A percentile compares a stretch with the other conserved stretches of the same genome.
These are phyloP conservation scores for Pichia manshurica DNA, from an alignment of 805 yeast genomes.

Conservation along the genomic window DNA sequence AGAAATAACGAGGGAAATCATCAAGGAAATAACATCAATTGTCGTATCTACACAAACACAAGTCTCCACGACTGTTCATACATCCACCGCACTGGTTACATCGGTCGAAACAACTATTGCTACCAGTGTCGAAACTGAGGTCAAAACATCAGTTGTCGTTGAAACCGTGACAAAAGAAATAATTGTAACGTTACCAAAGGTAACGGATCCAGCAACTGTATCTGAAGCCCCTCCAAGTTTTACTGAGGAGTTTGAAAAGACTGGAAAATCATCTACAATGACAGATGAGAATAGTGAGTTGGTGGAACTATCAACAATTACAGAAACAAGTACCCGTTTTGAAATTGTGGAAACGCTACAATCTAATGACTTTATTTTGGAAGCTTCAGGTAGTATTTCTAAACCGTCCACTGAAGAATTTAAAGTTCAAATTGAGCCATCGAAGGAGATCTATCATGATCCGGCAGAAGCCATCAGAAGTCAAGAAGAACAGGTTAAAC, in stretches of 20 bases:
- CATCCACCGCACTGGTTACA: constrained; percentile 1
- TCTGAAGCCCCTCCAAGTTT: background rate
- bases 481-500: background rate
- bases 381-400: no score
- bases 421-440: constrained; percentile 10
- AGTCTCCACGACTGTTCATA: constrained; percentile 9
- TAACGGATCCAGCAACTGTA: background rate
- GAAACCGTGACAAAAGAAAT: no score
- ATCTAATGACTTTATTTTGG: no score
- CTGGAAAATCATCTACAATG: no score
- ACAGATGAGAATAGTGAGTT: constrained; percentile 1
- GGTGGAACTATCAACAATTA: background rate
- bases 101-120: constrained; percentile 8
- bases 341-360: no score
- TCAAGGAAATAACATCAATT: constrained; percentile 12
- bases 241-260: no score
- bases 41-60: constrained; percentile 11
- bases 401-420: background rate
- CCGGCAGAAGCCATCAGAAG: background rate
- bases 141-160: constrained; percentile 3
- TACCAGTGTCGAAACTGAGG: background rate
- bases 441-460: constrained; percentile 1
- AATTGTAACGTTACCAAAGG: no score
- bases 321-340: no score
- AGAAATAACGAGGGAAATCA: constrained; percentile 11